Evolutionary conservation across 1,284 basidiomycete genomes (phyloP).

Genomic region (Austropuccinia psidii): DNA sequence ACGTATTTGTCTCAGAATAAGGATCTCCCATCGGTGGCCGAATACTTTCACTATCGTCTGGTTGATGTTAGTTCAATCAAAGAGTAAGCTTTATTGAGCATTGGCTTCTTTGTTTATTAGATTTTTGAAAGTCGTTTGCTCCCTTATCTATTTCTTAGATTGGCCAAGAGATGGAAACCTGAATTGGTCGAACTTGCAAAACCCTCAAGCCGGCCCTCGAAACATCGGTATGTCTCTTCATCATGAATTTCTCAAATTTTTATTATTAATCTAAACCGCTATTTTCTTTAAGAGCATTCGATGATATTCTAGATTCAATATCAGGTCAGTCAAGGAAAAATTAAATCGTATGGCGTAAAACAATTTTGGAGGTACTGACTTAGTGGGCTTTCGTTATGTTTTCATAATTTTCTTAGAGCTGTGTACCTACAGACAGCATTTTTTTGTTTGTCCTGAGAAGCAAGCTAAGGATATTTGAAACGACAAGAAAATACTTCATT

Average conservation of each 20-base stretch:
- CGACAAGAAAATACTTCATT: too few species aligned
- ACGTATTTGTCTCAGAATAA: conserved; percentile 10
- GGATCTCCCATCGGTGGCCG: conserved; percentile 15
- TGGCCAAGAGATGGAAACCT: conserved; percentile 32
- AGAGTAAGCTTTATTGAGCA: not conserved
- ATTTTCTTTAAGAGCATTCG: conserved; percentile 1
- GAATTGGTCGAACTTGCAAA: conserved; percentile 10
- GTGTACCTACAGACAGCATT: too few species aligned
- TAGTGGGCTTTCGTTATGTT: too few species aligned
- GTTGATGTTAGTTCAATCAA: conserved; percentile 36
- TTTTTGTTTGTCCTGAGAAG: too few species aligned
- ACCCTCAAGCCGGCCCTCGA: not conserved
- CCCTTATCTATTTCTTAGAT: not conserved
- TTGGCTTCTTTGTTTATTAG: not conserved
- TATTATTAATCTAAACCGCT: not conserved
- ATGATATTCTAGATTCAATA: conserved; percentile 34
- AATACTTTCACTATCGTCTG: conserved; percentile 29
- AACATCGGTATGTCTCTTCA: conserved; percentile 21
- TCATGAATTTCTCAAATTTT: not conserved
- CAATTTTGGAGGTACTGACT: too few species aligned
- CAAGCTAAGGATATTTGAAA: too few species aligned
- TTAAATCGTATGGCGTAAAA: too few species aligned
- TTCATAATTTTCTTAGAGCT: too few species aligned
- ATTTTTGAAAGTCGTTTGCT: not conserved
- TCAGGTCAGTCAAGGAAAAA: conserved; percentile 14